Evolutionary conservation across 1,284 basidiomycete species (phyloP).

Genomic region (Boletellus deceptivus): DNA sequence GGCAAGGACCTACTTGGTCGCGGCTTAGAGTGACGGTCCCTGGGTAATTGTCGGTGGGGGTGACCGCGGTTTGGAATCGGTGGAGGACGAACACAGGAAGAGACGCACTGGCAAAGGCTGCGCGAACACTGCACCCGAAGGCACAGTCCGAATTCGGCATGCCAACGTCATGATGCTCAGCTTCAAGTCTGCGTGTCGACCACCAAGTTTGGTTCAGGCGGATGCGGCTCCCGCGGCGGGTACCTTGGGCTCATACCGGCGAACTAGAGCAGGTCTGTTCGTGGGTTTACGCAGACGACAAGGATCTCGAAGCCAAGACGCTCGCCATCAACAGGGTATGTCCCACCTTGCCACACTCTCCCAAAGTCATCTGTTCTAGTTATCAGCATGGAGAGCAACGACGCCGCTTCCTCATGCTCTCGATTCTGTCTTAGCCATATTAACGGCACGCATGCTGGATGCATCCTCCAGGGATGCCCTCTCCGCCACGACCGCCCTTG

Average conservation of each 20-base stretch:
- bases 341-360: constrained; percentile 10
- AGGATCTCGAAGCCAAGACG: constrained; percentile 53
- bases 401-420: constrained; percentile 72
- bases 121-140: too few species aligned
- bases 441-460: constrained; percentile 54
- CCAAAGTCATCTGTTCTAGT: constrained; percentile 41
- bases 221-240: constrained; percentile 80
- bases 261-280: constrained; percentile 83
- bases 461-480: constrained; percentile 39
- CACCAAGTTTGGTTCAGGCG: neutral
- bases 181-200: too few species aligned
- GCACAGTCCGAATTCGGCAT: too few species aligned
- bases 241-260: constrained; percentile 74
- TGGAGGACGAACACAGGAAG: too few species aligned
- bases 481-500: constrained; percentile 38
- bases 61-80: too few species aligned
- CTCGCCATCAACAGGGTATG: constrained; percentile 72
- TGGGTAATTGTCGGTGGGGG: too few species aligned
- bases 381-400: constrained; percentile 73
- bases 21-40: too few species aligned
- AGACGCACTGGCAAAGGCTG: too few species aligned
- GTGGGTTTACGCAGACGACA: constrained; percentile 74
- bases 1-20: too few species aligned
- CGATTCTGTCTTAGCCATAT: constrained; percentile 67
- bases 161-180: too few species aligned